Evolutionary conservation across 805 yeast genomes (phyloP).

Genomic region (Yarrowia sp.): DNA sequence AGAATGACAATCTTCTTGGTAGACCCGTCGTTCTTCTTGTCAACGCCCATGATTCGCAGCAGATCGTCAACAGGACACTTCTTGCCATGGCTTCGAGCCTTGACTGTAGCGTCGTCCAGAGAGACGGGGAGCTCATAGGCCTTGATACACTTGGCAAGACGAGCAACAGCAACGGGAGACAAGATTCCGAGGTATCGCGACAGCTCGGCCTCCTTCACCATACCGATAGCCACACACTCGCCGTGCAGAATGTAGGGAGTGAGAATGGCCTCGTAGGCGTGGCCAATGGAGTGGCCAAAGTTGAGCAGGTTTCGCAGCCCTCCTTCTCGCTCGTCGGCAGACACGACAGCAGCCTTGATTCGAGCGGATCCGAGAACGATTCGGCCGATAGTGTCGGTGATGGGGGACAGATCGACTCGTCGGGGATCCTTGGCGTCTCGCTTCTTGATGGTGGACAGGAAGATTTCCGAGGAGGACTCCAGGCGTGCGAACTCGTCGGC

Average conservation of each 20-base stretch:
- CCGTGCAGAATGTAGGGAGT: constrained; percentile 98
- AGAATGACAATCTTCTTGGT: constrained; percentile 86
- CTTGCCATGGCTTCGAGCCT: constrained; percentile 70
- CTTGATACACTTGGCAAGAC: constrained; percentile 79
- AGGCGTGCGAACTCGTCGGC: constrained; percentile 84
- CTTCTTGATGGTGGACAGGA: constrained; percentile 69
- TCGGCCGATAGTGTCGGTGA: constrained; percentile 75
- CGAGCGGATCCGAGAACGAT: constrained; percentile 84
- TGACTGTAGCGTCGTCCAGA: constrained; percentile 72
- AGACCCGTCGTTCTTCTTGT: constrained; percentile 94
- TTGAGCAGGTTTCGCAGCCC: constrained; percentile 90
- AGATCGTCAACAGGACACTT: constrained; percentile 78
- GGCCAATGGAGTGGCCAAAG: constrained; percentile 97
- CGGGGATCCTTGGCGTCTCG: constrained; percentile 52
- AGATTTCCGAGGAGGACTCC: constrained; percentile 73
- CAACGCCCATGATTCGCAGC: constrained; percentile 88
- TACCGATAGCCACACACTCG: constrained; percentile 98
- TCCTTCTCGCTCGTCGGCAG: constrained; percentile 93
- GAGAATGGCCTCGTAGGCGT: constrained; percentile 96
- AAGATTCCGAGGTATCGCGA: constrained; percentile 89
- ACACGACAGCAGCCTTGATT: constrained; percentile 93
- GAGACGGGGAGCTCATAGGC: constrained; percentile 88
- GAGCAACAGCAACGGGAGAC: constrained; percentile 91
- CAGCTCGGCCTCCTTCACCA: constrained; percentile 92
- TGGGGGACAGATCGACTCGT: constrained; percentile 69